These are phyloP conservation scores for Ambrosiella beaveri DNA, from an alignment of 2,329 filamentous ascomycete genomes.

Conservation along the genomic window DNA sequence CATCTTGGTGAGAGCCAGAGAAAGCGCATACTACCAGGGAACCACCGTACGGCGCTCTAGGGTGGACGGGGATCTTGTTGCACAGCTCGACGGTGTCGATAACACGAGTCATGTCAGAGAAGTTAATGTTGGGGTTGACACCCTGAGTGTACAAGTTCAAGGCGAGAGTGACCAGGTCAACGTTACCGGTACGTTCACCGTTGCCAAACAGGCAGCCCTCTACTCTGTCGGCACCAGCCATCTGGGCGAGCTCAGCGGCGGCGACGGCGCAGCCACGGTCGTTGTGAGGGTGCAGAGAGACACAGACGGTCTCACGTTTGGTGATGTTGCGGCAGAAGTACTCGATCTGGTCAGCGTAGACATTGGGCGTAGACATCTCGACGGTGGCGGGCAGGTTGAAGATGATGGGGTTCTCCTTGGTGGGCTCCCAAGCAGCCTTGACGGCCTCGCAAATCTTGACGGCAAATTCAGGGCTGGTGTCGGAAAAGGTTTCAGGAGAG, in stretches of 20 bases:
- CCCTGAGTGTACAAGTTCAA: conserved; percentile 94
- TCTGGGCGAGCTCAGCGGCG: conserved; percentile 80
- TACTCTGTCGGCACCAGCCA: conserved; percentile 88
- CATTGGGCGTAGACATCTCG: conserved; percentile 84
- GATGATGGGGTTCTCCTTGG: conserved; percentile 65
- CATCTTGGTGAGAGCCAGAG: conserved; percentile 83
- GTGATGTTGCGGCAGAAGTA: conserved; percentile 79
- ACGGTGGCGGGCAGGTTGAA: conserved; percentile 96
- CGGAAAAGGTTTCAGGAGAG: conserved; percentile 77
- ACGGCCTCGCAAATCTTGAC: conserved; percentile 79
- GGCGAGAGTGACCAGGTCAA: conserved; percentile 81
- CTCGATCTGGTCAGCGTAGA: conserved; percentile 92
- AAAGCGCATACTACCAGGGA: conserved; percentile 87
- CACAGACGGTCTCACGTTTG: conserved; percentile 70
- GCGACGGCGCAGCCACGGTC: conserved; percentile 82
- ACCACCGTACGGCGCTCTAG: conserved; percentile 77
- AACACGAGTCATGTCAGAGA: conserved; percentile 70
- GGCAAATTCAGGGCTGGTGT: conserved; percentile 69
- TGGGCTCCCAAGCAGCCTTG: conserved; percentile 81
- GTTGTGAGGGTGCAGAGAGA: conserved; percentile 88
- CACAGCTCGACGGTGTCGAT: conserved; percentile 82
- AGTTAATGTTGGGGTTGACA: conserved; percentile 69
- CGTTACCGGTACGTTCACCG: conserved; percentile 87
- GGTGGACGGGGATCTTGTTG: conserved; percentile 89
- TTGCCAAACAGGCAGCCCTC: conserved; percentile 92